Base-by-base conservation (phyloP, 2,329 filamentous ascomycete genomes). In the Beauveria sp. region DNA sequence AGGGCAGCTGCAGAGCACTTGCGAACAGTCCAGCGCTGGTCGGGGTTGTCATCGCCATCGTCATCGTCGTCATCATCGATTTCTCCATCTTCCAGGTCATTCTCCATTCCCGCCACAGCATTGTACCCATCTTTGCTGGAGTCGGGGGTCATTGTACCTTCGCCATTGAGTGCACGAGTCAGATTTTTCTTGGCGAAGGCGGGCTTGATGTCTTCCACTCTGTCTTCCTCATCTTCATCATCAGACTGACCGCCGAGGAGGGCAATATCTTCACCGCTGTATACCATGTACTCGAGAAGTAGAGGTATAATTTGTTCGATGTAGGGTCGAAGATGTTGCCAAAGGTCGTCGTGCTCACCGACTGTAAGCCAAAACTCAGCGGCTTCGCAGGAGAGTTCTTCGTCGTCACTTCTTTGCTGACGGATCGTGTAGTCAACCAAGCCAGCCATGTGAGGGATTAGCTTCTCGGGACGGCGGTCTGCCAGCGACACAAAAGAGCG, bases 311-410 rank as follows among this genome's bases (percentile, higher is more conserved):
- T 93, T 72, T 90, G 90, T 66, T 83, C 76, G 61, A 98, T 84
- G 70, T 90, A 90, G 0, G 92, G 92, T 9, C 83, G 86, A 51
- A 99, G 79, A 0, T 86, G 83, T 66, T 86, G 82, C 78, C 91
- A 91, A 58, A 98, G 78, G 63, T 88, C 84, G 47, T 90, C 84
- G 71, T 96, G 91, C 72, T 97, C 95, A 63, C 92, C 93, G 22
- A 96, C 87, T 45, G 91, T 91, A 50, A 99, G 84, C 92, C 96
- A 99, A 71, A 99, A 99, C 73, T 99, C 95, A 5, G 95, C 92
- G 9, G 95, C 95, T 72, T 99, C 95, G 66, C 96, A 87, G 43
- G 93, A 92, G 62, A 99, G 80, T 47, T 98, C 92, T 60, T 93
- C 88, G 66, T 98, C 93, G 28, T 93, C 87, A 65, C 87, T 88